Evolutionary conservation across 805 yeast species (phyloP).

Genomic region (Candida mattraensis): DNA sequence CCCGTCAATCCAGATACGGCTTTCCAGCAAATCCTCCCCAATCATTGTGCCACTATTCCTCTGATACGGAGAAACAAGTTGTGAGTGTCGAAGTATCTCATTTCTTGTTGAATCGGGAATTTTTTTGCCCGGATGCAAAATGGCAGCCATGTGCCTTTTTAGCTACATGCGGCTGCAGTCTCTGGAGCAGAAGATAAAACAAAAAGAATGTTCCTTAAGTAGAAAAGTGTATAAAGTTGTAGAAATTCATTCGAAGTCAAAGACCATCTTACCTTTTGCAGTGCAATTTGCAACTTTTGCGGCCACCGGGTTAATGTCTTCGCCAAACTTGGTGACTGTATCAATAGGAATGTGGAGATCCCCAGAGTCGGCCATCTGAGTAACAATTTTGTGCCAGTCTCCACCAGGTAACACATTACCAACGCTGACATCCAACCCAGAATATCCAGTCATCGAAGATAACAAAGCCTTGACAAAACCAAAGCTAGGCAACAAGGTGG

Average conservation of each 20-base stretch:
- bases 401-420: neutral
- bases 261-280: slow-evolving; percentile 63
- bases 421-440: neutral
- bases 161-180: too few relatives aligned
- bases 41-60: neutral
- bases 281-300: slow-evolving; percentile 42
- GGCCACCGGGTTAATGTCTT: slow-evolving; percentile 46
- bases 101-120: too few relatives aligned
- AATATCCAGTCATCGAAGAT: neutral
- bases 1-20: slow-evolving; percentile 92
- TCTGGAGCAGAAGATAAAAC: too few relatives aligned
- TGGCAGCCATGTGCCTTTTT: too few relatives aligned
- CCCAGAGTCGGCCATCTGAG: slow-evolving; percentile 10
- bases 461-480: neutral
- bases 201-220: too few relatives aligned
- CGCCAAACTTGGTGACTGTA: slow-evolving; percentile 1
- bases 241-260: slow-evolving; percentile 23
- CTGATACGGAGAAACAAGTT: neutral
- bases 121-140: too few relatives aligned
- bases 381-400: neutral
- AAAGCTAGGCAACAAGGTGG: slow-evolving; percentile 3
- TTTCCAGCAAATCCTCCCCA: slow-evolving; percentile 24
- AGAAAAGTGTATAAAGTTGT: too few relatives aligned
- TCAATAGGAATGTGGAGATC: slow-evolving; percentile 32
- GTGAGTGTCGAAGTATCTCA: too few relatives aligned